Conservation (phyloP, 805 yeast species). For the Zygosaccharomyces kombuchaensis region DNA sequence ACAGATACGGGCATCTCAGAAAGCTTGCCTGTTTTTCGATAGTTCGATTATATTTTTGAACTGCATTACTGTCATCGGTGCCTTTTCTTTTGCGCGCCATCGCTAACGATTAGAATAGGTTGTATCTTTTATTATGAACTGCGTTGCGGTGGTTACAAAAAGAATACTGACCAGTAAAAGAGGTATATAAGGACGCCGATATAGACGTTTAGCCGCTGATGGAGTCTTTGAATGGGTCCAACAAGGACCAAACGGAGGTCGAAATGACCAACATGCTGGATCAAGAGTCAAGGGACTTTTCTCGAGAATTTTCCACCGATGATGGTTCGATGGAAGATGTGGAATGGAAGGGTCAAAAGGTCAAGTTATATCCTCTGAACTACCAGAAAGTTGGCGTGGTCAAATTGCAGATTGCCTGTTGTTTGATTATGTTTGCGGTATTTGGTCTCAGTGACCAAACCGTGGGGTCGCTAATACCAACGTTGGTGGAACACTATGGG, state of each 20-base stretch:
- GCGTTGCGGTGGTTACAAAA: background rate
- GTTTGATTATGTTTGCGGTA: conserved; percentile 28
- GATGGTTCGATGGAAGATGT: conserved; percentile 14
- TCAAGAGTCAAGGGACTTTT: conserved; percentile 5
- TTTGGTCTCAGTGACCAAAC: conserved; percentile 36
- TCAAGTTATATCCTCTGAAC: conserved; percentile 28
- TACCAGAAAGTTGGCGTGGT: conserved; percentile 27
- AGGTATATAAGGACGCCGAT: background rate
- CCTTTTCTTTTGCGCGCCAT: conserved; percentile 1
- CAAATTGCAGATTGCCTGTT: conserved; percentile 27
- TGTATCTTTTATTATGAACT: background rate
- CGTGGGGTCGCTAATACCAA: conserved; percentile 34
- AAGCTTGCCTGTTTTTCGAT: too few species aligned
- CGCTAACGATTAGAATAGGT: background rate
- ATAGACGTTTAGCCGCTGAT: conserved; percentile 1
- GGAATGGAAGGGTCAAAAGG: conserved; percentile 26
- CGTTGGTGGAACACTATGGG: conserved; percentile 26
- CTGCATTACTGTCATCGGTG: background rate
- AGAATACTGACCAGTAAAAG: background rate
- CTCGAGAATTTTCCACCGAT: background rate
- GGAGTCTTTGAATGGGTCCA: conserved; percentile 5
- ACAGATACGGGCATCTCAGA: background rate
- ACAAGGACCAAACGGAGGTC: conserved; percentile 9
- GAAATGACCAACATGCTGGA: conserved; percentile 12
- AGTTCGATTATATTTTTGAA: too few species aligned